Conservation (phyloP, 2,329 filamentous ascomycete species). For the Orbilia oligospora region DNA sequence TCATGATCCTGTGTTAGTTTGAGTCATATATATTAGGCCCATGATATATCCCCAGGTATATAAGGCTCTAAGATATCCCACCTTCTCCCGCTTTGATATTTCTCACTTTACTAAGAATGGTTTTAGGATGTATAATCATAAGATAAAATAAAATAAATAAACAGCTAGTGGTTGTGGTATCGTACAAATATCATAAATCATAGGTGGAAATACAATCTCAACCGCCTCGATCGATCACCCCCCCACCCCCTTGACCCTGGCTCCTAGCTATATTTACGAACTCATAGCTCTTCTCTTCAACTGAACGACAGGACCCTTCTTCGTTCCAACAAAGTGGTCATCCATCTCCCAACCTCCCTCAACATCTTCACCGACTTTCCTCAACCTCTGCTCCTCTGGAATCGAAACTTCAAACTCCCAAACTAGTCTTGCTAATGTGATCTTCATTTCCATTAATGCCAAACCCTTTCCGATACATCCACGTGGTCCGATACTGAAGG, state of each 20-base stretch:
- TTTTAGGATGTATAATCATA: neutral
- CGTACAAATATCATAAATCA: slow-evolving; percentile 41
- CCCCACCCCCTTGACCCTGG: neutral
- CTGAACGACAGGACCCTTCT: slow-evolving; percentile 79
- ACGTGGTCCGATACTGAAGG: slow-evolving; percentile 79
- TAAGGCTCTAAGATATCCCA: neutral
- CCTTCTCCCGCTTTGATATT: neutral
- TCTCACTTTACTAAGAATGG: neutral
- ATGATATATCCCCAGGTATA: neutral
- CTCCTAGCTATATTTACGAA: neutral
- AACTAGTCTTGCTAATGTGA: slow-evolving; percentile 75
- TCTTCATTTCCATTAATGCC: slow-evolving; percentile 77
- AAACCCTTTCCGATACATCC: slow-evolving; percentile 81
- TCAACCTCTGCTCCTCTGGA: slow-evolving; percentile 69
- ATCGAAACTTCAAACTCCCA: slow-evolving; percentile 69
- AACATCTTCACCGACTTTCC: slow-evolving; percentile 64
- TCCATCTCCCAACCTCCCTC: slow-evolving; percentile 60
- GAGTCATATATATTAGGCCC: neutral
- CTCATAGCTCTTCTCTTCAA: slow-evolving; percentile 68
- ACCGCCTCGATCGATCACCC: neutral
- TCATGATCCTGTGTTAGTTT: neutral
- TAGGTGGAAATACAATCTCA: slow-evolving; percentile 21
- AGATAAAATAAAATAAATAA: neutral
- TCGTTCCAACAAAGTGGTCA: slow-evolving; percentile 81
- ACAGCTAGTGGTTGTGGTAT: slow-evolving; percentile 33